A percentile compares a stretch with the other conserved stretches of the same genome.
Evolutionary conservation across 768 basidiomycete species (phyloP).

Genomic region (Pulveroboletus frians): DNA sequence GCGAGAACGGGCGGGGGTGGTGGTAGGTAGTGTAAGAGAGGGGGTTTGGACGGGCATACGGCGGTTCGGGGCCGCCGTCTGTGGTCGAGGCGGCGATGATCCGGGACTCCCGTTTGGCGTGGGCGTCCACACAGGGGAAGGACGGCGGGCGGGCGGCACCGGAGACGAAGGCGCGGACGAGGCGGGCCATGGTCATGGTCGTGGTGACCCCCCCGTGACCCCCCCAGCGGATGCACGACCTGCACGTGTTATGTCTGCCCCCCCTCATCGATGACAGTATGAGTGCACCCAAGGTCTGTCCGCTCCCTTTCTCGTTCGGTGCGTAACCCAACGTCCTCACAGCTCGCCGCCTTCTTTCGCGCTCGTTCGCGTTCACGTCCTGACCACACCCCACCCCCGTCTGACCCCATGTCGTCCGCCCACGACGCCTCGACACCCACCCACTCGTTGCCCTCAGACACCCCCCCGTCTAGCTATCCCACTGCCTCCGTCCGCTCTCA

Average conservation of each 20-base stretch:
- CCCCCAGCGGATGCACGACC: background rate
- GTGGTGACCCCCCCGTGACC: background rate
- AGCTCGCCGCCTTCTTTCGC: slow-evolving; percentile 63
- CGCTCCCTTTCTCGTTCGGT: background rate
- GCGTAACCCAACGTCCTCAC: background rate
- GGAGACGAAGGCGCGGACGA: background rate
- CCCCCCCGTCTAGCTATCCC: slow-evolving; percentile 18
- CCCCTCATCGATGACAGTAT: background rate
- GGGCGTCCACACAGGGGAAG: slow-evolving; percentile 82
- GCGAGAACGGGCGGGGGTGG: slow-evolving; percentile 54
- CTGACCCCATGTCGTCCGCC: slow-evolving; percentile 6
- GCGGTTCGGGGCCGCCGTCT: slow-evolving; percentile 70
- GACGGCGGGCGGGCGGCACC: slow-evolving; percentile 17
- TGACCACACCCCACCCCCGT: background rate
- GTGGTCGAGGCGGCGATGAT: slow-evolving; percentile 31
- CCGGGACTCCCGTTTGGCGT: slow-evolving; percentile 63
- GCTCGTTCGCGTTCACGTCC: slow-evolving; percentile 41
- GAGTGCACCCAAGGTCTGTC: slow-evolving; percentile 32
- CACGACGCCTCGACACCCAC: background rate
- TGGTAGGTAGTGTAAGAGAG: slow-evolving; percentile 66
- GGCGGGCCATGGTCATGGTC: background rate
- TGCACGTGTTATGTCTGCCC: background rate
- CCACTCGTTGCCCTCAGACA: slow-evolving; percentile 1
- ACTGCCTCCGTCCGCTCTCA: slow-evolving; percentile 44
- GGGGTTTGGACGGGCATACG: slow-evolving; percentile 77